A percentile compares a stretch with the other conserved stretches of the same genome.
Conservation (phyloP, 2,329 filamentous ascomycete species). For the Cladosporium sp. region DNA sequence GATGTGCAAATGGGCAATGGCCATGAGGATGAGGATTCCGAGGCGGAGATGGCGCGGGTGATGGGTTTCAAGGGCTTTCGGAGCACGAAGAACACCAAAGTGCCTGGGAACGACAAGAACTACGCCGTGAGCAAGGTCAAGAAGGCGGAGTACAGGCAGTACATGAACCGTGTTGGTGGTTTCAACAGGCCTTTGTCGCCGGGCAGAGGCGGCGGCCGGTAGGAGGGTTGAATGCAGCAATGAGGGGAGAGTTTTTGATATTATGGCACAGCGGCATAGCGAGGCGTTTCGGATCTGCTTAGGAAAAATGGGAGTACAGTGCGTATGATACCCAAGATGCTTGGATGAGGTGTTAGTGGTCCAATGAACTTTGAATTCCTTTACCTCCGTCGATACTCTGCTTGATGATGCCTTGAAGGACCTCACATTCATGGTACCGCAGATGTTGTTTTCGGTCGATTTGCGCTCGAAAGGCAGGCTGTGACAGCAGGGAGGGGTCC, state of each 20-base stretch:
- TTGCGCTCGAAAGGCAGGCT: no score
- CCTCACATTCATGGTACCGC: no score
- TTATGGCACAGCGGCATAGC: constrained; percentile 4
- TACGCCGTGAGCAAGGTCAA: constrained; percentile 86
- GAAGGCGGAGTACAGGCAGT: constrained; percentile 92
- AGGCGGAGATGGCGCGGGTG: constrained; percentile 72
- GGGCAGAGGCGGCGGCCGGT: not conserved
- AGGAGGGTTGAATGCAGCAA: not conserved
- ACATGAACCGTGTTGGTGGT: constrained; percentile 83
- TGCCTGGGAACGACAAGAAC: constrained; percentile 75
- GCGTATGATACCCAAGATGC: constrained; percentile 10
- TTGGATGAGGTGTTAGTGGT: not conserved
- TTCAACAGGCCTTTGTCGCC: constrained; percentile 68
- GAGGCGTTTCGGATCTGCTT: constrained; percentile 8
- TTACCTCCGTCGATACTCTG: no score
- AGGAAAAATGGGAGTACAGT: not conserved
- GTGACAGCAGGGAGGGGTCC: no score
- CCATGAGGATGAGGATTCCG: constrained; percentile 51
- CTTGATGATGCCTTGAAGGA: no score
- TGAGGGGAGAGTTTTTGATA: not conserved
- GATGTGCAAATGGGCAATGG: constrained; percentile 22
- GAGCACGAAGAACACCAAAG: constrained; percentile 82
- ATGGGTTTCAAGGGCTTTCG: constrained; percentile 90
- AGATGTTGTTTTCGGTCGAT: no score
- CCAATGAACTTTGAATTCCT: no score